phyloP scores from a whole-genome alignment of 2,329 filamentous ascomycete species.

The Xylariaceae sp. region DNA sequence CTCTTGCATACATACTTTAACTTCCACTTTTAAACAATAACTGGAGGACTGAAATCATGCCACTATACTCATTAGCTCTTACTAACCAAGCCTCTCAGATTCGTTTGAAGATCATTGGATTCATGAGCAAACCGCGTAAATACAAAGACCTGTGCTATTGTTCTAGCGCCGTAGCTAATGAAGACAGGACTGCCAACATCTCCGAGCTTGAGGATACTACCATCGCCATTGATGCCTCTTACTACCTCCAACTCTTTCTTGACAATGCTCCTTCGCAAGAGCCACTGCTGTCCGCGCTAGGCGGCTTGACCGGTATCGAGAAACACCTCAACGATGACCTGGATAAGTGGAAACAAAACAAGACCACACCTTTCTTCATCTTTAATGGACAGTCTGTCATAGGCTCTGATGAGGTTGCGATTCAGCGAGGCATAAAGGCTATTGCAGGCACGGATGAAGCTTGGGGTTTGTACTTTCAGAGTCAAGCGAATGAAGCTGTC shows the following conservation, averaged over 20 bases:
- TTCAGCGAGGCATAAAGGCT: constrained; percentile 69
- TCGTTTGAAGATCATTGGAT: constrained; percentile 51
- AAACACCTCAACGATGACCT: constrained; percentile 79
- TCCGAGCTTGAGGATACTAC: constrained; percentile 75
- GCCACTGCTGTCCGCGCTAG: constrained; percentile 87
- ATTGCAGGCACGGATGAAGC: constrained; percentile 77
- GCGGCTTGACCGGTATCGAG: constrained; percentile 83
- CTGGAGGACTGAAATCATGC: neutral
- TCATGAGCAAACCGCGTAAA: constrained; percentile 46
- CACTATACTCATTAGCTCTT: neutral
- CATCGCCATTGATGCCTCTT: constrained; percentile 66
- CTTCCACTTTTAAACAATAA: neutral
- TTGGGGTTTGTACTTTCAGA: constrained; percentile 86
- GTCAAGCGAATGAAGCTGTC: constrained; percentile 81
- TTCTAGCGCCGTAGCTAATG: constrained; percentile 16
- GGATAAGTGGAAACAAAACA: constrained; percentile 70
- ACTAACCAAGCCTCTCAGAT: constrained; percentile 41
- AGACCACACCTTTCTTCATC: constrained; percentile 83
- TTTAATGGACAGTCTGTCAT: constrained; percentile 88
- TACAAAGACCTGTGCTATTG: neutral
- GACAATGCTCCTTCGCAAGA: constrained; percentile 75
- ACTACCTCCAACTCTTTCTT: constrained; percentile 84
- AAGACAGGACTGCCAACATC: constrained; percentile 63
- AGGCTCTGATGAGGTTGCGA: constrained; percentile 74
- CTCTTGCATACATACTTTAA: neutral